phyloP scores from a whole-genome alignment of 768 basidiomycete species.

The Rhizopogon vulgaris region DNA sequence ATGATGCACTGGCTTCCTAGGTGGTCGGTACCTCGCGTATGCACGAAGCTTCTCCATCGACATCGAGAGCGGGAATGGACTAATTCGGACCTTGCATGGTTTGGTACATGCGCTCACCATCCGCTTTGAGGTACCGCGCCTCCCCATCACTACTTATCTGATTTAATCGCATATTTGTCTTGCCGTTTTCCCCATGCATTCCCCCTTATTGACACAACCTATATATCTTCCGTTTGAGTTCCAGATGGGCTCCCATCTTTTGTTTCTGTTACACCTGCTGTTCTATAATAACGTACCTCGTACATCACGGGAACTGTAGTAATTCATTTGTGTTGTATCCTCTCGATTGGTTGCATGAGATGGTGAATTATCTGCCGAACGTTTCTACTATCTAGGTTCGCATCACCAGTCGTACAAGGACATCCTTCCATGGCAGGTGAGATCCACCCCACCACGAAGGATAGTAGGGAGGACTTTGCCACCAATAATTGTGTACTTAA shows the following conservation, averaged over 20 bases:
- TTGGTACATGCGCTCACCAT: slow-evolving; percentile 2
- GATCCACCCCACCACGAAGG: slow-evolving; percentile 80
- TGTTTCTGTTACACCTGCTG: slow-evolving; percentile 3
- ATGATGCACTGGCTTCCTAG: slow-evolving; percentile 13
- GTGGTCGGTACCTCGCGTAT: not conserved
- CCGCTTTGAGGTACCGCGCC: not conserved
- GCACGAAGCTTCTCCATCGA: not conserved
- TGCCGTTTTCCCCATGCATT: slow-evolving; percentile 4
- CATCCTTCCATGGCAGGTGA: slow-evolving; percentile 62
- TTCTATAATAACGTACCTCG: slow-evolving; percentile 20
- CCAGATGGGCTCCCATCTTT: not conserved
- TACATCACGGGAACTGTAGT: slow-evolving; percentile 21
- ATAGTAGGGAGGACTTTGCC: slow-evolving; percentile 83
- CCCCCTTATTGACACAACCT: not conserved
- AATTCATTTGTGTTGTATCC: slow-evolving; percentile 2
- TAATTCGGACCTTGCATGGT: slow-evolving; percentile 15
- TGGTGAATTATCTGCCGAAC: not conserved
- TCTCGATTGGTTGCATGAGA: not conserved
- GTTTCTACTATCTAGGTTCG: not conserved
- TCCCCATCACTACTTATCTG: slow-evolving; percentile 2
- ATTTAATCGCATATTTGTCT: slow-evolving; percentile 5
- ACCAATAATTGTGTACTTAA: slow-evolving; percentile 78
- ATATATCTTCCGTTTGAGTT: slow-evolving; percentile 1
- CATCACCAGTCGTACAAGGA: slow-evolving; percentile 67
- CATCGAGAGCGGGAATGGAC: slow-evolving; percentile 10